Percentiles rank a stretch among this genome's conserved stretches.
Conservation (phyloP, 2,329 filamentous ascomycete genomes). For the Hypoxylon sp. region DNA sequence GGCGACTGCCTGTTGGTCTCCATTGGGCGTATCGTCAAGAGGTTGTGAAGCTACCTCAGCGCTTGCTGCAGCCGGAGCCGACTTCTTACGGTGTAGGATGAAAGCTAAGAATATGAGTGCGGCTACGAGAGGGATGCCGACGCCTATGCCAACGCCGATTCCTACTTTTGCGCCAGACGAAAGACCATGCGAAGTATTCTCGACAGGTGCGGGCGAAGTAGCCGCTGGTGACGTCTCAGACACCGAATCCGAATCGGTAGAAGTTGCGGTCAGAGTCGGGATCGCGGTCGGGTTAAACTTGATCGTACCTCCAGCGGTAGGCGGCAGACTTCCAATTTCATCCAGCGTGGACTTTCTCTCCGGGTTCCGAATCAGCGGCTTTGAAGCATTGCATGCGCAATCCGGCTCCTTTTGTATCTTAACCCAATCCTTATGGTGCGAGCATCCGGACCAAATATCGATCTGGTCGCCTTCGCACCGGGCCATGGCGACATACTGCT, state of each 20-base stretch:
- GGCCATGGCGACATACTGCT: slow-evolving; percentile 41
- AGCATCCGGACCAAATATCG: slow-evolving; percentile 40
- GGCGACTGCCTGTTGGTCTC: background rate
- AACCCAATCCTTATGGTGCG: slow-evolving; percentile 29
- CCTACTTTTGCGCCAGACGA: slow-evolving; percentile 33
- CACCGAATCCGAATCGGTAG: background rate
- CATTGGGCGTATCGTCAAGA: slow-evolving; percentile 1
- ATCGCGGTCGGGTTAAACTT: slow-evolving; percentile 40
- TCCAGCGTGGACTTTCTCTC: slow-evolving; percentile 38
- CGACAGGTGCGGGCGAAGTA: slow-evolving; percentile 11
- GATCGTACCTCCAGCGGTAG: slow-evolving; percentile 39
- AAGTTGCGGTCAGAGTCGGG: slow-evolving; percentile 23
- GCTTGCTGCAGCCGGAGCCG: slow-evolving; percentile 2
- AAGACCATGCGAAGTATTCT: slow-evolving; percentile 19
- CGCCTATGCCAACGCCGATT: slow-evolving; percentile 37
- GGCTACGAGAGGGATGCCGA: slow-evolving; percentile 33
- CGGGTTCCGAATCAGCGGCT: slow-evolving; percentile 36
- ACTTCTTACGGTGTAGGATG: slow-evolving; percentile 28
- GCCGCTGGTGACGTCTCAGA: slow-evolving; percentile 4
- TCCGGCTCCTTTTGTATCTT: slow-evolving; percentile 38
- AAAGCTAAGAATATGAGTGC: slow-evolving; percentile 28
- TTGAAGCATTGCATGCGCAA: slow-evolving; percentile 38
- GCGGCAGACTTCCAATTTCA: slow-evolving; percentile 36
- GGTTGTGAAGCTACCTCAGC: slow-evolving; percentile 1
- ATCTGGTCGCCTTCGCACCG: slow-evolving; percentile 40